Percentiles rank a stretch among this genome's conserved stretches.
Evolutionary conservation across 305 asterid genomes (phyloP).

Genomic region (Fraxinus velutina): DNA sequence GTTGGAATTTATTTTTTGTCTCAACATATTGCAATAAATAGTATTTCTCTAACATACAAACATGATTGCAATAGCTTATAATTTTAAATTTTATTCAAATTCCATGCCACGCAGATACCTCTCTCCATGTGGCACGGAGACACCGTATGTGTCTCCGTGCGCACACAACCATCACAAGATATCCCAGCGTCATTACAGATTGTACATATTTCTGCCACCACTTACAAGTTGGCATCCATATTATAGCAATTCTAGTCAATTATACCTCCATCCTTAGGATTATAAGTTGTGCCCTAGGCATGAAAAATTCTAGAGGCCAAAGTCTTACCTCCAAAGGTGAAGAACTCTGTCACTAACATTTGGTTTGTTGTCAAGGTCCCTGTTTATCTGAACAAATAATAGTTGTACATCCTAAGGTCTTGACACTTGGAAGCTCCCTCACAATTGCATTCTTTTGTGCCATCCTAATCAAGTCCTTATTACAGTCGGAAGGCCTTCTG

Average conservation of each 20-base stretch:
- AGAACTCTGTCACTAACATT: conserved; percentile 69
- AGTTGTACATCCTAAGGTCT: conserved; percentile 86
- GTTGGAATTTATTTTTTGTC: background rate
- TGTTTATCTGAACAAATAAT: conserved; percentile 86
- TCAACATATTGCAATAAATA: background rate
- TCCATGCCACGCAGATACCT: too few relatives aligned
- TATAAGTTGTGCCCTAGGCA: conserved; percentile 77
- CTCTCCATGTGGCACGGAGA: too few relatives aligned
- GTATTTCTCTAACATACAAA: background rate
- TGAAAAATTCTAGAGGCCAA: conserved; percentile 40
- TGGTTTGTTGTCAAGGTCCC: conserved; percentile 90
- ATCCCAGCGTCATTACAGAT: conserved; percentile 84
- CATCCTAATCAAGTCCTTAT: conserved; percentile 84
- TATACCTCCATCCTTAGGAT: conserved; percentile 80
- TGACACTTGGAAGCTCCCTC: conserved; percentile 83
- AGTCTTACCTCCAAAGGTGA: conserved; percentile 54
- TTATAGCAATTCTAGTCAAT: conserved; percentile 58
- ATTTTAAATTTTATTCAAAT: too few relatives aligned
- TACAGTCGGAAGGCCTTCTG: conserved; percentile 87
- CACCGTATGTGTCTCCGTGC: too few relatives aligned
- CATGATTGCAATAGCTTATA: background rate
- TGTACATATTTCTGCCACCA: conserved; percentile 74
- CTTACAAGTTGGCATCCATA: conserved; percentile 62
- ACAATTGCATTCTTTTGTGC: conserved; percentile 82
- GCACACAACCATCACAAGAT: conserved; percentile 51